Base-by-base conservation (phyloP, 768 basidiomycete species). In the Amanita pseudoporphyria region DNA sequence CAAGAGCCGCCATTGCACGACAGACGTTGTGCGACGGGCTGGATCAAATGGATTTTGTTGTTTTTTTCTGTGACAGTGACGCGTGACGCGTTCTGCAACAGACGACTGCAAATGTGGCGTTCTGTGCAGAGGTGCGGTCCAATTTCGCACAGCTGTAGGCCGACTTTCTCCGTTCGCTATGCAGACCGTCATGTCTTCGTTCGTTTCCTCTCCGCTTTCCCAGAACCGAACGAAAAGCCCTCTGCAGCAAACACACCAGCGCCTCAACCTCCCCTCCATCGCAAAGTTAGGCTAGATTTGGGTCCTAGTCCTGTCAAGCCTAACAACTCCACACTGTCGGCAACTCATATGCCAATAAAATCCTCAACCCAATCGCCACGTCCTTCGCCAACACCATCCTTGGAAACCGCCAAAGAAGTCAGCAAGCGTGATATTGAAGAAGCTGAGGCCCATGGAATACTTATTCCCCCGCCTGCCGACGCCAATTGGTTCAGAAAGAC, bases 371-470 rank as follows among this genome's bases (percentile, higher is more conserved):
- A 64, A 36, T 55, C 62, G 1, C 47, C 67, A 18, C 52, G 47
- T 22, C 53, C 61, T n/a, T 46, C 63, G 10, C 52, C 56, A 50
- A 55, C 64, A 42, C 60, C 53, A 40, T 60, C 49, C 18, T 60
- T 71, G 36, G 55, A 51, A 13, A 57, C 50, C 22, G 66, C 76
- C 6, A 71, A 79, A 21, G 73, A 82, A 46, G 70, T 71, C 3
- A 74, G 78, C 5, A 74, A 77, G 51, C 71, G 76, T 37, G 87
- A 87, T 58, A 72, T 85, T 22, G 68, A 71, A 19, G 74, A 82
- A 43, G 88, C 88, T 30, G 71, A 74, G 45, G 68, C 73, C 10
- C 82, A 82, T 49, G 88, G 87, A 12, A 78, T 87, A 31, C 67
- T 91, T 22, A 66, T 63, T 2, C 82, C 86, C 3, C 78, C 84